phyloP scores from a whole-genome alignment of 768 basidiomycete genomes.

The Sutorius australiensis region DNA sequence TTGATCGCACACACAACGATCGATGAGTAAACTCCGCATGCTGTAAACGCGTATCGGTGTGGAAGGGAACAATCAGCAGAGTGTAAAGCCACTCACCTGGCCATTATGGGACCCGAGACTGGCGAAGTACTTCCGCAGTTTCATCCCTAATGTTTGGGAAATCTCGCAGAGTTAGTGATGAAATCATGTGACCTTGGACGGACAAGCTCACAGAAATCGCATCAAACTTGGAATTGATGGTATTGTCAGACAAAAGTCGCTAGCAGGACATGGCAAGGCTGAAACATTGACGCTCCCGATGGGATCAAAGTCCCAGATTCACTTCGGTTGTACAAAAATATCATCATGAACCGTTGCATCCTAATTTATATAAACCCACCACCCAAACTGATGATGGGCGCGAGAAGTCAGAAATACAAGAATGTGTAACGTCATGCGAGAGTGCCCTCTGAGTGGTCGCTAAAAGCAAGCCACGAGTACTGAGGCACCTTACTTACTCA shows the following conservation, averaged over 20 bases:
- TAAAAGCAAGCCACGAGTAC: background rate
- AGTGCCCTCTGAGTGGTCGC: background rate
- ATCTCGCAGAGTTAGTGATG: background rate
- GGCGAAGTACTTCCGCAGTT: background rate
- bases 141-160: background rate
- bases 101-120: background rate
- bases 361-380: background rate
- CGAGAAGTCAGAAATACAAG: background rate
- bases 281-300: background rate
- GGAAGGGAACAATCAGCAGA: background rate
- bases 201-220: background rate
- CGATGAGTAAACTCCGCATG: constrained; percentile 3
- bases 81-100: constrained; percentile 10
- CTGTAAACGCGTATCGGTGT: constrained; percentile 6
- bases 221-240: no score
- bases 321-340: background rate
- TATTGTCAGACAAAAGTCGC: no score
- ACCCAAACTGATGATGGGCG: background rate
- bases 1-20: background rate
- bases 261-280: no score
- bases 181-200: background rate
- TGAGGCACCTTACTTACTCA: no score
- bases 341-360: no score
- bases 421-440: background rate
- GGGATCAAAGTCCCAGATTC: background rate